Conservation (phyloP, 495 filamentous ascomycete species). For the Glarea lozoyensis region DNA sequence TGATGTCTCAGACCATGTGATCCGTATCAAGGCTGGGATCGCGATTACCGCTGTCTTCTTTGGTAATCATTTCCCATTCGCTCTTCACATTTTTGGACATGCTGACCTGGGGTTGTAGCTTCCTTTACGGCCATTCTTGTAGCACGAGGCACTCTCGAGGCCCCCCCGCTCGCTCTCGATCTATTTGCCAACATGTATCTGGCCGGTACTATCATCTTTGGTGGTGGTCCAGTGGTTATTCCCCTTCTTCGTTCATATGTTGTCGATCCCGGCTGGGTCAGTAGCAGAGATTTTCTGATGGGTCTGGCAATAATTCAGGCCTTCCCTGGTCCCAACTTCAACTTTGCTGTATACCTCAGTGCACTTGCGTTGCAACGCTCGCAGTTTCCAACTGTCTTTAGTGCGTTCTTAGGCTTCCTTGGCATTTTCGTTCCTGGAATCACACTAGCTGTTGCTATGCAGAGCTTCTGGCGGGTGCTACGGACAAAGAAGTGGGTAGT, state of each 20-base stretch:
- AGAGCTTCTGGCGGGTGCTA: constrained; percentile 60
- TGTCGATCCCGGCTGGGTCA: constrained; percentile 72
- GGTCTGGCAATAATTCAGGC: constrained; percentile 77
- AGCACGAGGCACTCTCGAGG: constrained; percentile 39
- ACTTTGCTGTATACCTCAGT: constrained; percentile 75
- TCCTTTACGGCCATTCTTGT: constrained; percentile 59
- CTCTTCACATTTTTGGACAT: no score
- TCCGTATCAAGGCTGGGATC: no score
- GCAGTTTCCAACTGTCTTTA: constrained; percentile 32
- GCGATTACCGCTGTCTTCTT: no score
- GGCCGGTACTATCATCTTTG: constrained; percentile 84
- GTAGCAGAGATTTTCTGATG: constrained; percentile 69
- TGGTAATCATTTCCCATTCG: no score
- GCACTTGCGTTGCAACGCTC: constrained; percentile 43
- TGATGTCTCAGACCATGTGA: no score
- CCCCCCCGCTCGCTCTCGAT: constrained; percentile 40
- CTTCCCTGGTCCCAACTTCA: constrained; percentile 84
- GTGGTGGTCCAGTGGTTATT: constrained; percentile 79
- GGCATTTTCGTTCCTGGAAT: constrained; percentile 71
- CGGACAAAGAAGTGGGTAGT: constrained; percentile 45
- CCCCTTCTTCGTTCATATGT: constrained; percentile 72
- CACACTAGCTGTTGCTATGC: constrained; percentile 52
- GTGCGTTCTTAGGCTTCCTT: constrained; percentile 54
- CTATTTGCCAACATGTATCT: constrained; percentile 79
- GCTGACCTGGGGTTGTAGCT: no score